Evolutionary conservation across 2,329 filamentous ascomycete genomes (phyloP), one percentile per base, ranked within the genome.

Genomic region (Fusarium foetens): DNA sequence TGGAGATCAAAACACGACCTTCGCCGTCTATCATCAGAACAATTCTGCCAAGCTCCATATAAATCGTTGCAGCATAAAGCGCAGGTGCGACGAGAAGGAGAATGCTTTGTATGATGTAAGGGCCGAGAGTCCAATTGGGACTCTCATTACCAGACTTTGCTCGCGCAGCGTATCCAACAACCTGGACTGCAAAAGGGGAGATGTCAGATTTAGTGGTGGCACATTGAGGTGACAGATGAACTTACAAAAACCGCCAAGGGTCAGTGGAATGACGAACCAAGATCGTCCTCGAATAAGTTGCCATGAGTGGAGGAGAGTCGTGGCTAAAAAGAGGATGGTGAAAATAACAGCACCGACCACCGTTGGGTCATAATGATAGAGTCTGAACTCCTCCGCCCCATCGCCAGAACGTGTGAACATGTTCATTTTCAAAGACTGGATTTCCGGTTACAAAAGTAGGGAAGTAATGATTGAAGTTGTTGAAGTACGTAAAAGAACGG

Each of bases 21-120:
- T 66, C 63, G 1, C 51, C 63, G 2, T 66, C 63, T 14, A 66
- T 25, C 63, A 66, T 66, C 1, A 27, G 5, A 1, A 66, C 21
- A 6, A 66, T 66, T 21, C 63, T 58, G 0, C 61, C 63, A 0
- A 66, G 63, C 10, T 66, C 63, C 63, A 66, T 66, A 3, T 66
- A 66, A 0, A 66, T 59, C 0, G 49, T 66, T 4, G 63, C 63
- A 2, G 63, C 63, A 7, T 51, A 66, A 16, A 66, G 63, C 0
- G 61, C 61, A 0, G 63, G 63, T 0, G 63, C 43, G 1, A 66
- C 61, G 0, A 66, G 61, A 0, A 66, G 27, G 1, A 66, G 27
- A 17, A 66, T 66, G 7, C 61, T 66, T 4, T 66, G 63, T 4
- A 66, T 66, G 4, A 66, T 66, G 3, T 66, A 66, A 3, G 61